Evolutionary conservation across 2,329 filamentous ascomycete genomes (phyloP).

Genomic region (Penicillium sp.): DNA sequence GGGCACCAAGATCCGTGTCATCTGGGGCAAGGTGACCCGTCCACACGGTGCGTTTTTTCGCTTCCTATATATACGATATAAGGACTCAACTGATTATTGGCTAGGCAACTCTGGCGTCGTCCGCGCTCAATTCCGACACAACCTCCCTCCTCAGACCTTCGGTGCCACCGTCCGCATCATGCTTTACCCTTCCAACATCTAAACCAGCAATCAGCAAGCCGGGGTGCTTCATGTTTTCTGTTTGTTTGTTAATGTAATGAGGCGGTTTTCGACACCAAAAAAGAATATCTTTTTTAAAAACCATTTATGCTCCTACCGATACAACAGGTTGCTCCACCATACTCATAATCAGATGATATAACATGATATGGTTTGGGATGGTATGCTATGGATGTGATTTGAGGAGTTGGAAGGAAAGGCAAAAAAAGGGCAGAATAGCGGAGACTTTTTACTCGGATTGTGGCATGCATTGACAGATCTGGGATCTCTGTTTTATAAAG

Average conservation of each 20-base stretch:
- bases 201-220: slow-evolving; percentile 39
- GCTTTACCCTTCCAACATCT: slow-evolving; percentile 98
- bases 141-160: slow-evolving; percentile 95
- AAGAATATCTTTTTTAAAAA: background rate
- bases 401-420: background rate
- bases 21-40: slow-evolving; percentile 98
- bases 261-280: background rate
- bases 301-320: background rate
- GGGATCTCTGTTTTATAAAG: background rate
- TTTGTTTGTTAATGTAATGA: slow-evolving; percentile 12
- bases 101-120: slow-evolving; percentile 96
- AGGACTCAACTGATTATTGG: background rate
- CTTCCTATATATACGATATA: background rate
- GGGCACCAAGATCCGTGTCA: slow-evolving; percentile 97
- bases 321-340: background rate
- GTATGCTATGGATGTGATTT: slow-evolving; percentile 1
- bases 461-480: background rate
- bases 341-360: background rate
- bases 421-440: background rate
- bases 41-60: slow-evolving; percentile 69
- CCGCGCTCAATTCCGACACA: slow-evolving; percentile 92
- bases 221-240: slow-evolving; percentile 12
- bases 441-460: background rate
- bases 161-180: slow-evolving; percentile 94
- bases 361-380: background rate